Base-by-base conservation (phyloP, 306 rosid genomes). In the Prunus salicina region DNA sequence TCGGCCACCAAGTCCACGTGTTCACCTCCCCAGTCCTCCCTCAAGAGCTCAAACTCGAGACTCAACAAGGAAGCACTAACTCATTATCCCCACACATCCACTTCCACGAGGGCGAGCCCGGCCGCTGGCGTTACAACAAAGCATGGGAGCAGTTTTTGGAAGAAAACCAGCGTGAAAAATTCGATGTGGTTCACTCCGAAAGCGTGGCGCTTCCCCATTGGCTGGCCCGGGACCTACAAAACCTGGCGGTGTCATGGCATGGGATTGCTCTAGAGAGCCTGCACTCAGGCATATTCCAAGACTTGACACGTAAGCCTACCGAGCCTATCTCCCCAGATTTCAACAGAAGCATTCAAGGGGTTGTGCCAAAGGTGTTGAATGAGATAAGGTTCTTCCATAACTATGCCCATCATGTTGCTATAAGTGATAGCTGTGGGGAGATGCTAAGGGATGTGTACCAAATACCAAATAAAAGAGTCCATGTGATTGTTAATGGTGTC, bases 201-300 rank as follows among this genome's bases (percentile, higher is more conserved):
- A 92, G 99, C 74, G 99, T 95, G 1, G 96, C 97, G 24, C 92
- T 95, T 7, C 99, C 97, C 82, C 90, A 90, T 16, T 84, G 93
- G 91, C 60, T 85, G 15, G 99, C 97, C 4, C 80, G 87, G 0
- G 66, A 85, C 6, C 82, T 95, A 64, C 74, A 84, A 12, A 95
- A 95, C 70, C 97, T 95, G 13, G 99, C 90, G 4, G 99, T 95
- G 12, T 86, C 99, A 2, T 92, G 99, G 99, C 99, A 95, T 65
- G 99, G 99, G 74, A 92, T 95, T 64, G 99, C 99, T 4, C 78
- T 95, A 0, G 99, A 95, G 81, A 90, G 92, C 87, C 75, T 95
- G 64, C 97, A 95, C 79, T 95, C 99, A 15, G 79, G 78, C 47
- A 86, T 95, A 27, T 91, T 84, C 83, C 99, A 95, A 45, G 99